These are phyloP conservation scores for Oidiodendron maius DNA, from an alignment of 495 filamentous ascomycete species.

Conservation along the genomic window DNA sequence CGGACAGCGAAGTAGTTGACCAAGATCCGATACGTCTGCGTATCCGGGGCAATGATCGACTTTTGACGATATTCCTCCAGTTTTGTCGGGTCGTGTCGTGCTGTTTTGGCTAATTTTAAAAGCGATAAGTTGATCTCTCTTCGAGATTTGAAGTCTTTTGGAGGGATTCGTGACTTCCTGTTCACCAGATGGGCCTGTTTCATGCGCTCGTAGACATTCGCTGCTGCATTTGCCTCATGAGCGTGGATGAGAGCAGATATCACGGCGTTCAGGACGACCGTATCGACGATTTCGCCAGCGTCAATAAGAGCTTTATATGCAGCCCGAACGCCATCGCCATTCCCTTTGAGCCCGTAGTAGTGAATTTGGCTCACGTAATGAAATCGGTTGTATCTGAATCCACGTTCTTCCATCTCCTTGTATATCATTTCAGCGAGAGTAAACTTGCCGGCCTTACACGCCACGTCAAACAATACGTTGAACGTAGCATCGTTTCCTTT, in stretches of 20 bases:
- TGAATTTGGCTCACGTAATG: slow-evolving; percentile 78
- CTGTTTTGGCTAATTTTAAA: slow-evolving; percentile 41
- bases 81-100: slow-evolving; percentile 32
- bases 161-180: slow-evolving; percentile 25
- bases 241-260: slow-evolving; percentile 70
- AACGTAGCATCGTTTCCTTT: slow-evolving; percentile 67
- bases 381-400: slow-evolving; percentile 59
- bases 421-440: slow-evolving; percentile 76
- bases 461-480: slow-evolving; percentile 85
- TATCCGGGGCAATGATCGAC: slow-evolving; percentile 53
- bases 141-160: slow-evolving; percentile 36
- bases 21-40: slow-evolving; percentile 60
- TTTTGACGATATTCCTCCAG: slow-evolving; percentile 42
- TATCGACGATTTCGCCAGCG: slow-evolving; percentile 82
- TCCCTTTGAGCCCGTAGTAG: slow-evolving; percentile 64
- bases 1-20: slow-evolving; percentile 47
- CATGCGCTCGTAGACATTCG: slow-evolving; percentile 79
- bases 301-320: slow-evolving; percentile 73
- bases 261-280: slow-evolving; percentile 77
- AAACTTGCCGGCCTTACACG: slow-evolving; percentile 78
- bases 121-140: slow-evolving; percentile 51
- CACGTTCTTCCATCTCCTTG: slow-evolving; percentile 68
- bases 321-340: slow-evolving; percentile 60
- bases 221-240: slow-evolving; percentile 65
- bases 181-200: slow-evolving; percentile 46